Percentiles rank a stretch among this genome's conserved stretches.
These are phyloP conservation scores for Penicillium sp. DNA, from an alignment of 2,329 filamentous ascomycete species.

Conservation along the genomic window DNA sequence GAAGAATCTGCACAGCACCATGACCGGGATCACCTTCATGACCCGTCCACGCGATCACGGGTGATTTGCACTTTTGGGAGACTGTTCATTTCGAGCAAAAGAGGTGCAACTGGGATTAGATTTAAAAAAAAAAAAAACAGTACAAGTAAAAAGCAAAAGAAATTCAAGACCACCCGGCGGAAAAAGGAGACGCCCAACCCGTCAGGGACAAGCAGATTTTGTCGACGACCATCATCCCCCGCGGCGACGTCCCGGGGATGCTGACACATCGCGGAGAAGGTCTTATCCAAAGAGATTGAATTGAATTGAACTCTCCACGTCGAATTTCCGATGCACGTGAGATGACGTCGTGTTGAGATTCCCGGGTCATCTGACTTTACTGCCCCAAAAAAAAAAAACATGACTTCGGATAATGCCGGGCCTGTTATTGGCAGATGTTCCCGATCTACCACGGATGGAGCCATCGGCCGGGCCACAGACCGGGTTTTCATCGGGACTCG, in stretches of 20 bases:
- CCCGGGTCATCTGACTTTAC: background rate
- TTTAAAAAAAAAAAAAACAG: too few relatives aligned
- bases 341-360: background rate
- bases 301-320: background rate
- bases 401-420: background rate
- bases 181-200: background rate
- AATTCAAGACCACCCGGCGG: too few relatives aligned
- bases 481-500: background rate
- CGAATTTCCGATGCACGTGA: background rate
- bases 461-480: background rate
- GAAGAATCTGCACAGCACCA: slow-evolving; percentile 6
- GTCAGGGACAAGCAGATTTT: too few relatives aligned
- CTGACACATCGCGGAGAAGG: slow-evolving; percentile 12
- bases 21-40: background rate
- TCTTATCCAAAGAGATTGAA: background rate
- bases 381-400: background rate
- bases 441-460: background rate
- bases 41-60: background rate
- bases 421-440: background rate
- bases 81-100: background rate
- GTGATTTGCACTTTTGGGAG: background rate
- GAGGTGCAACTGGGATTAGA: background rate
- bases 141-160: too few relatives aligned
- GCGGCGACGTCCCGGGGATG: background rate
- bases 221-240: too few relatives aligned